Percentiles rank a stretch among this genome's conserved stretches.
Conservation (phyloP, 345 rosid genomes). For the Citrus unshiu region DNA sequence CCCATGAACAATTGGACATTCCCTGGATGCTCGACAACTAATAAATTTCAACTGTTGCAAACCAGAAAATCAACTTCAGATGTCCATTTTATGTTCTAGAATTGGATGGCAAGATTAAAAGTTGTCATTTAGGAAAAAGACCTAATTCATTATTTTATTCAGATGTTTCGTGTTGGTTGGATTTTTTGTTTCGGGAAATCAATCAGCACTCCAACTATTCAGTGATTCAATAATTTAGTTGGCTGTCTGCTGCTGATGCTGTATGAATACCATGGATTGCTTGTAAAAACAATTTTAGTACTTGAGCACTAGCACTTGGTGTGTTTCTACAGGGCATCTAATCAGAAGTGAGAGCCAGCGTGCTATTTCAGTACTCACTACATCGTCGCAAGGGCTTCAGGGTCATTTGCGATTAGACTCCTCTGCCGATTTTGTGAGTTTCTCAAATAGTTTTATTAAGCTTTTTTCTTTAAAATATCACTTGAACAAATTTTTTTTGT, state of each 20-base stretch:
- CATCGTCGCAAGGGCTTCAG: slow-evolving; percentile 31
- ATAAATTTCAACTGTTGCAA: slow-evolving; percentile 22
- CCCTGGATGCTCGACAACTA: slow-evolving; percentile 18
- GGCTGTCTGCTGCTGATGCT: slow-evolving; percentile 31
- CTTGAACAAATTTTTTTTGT: not conserved
- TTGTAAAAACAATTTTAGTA: slow-evolving; percentile 1
- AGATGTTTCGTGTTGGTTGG: slow-evolving; percentile 38
- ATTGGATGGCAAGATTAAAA: slow-evolving; percentile 23
- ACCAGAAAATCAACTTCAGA: slow-evolving; percentile 22
- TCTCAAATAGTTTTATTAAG: not conserved
- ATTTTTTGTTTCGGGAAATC: slow-evolving; percentile 29
- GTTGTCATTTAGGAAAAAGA: slow-evolving; percentile 22
- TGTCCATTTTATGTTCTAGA: slow-evolving; percentile 13
- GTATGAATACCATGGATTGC: slow-evolving; percentile 3
- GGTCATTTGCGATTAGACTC: slow-evolving; percentile 14
- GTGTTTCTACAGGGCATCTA: slow-evolving; percentile 47
- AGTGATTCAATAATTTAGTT: slow-evolving; percentile 46
- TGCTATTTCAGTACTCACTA: slow-evolving; percentile 54
- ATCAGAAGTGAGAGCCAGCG: slow-evolving; percentile 41
- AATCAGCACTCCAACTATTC: slow-evolving; percentile 35
- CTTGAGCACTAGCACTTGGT: slow-evolving; percentile 24
- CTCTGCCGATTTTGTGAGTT: slow-evolving; percentile 35
- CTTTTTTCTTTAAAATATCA: not conserved
- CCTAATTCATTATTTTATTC: slow-evolving; percentile 30
- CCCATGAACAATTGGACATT: slow-evolving; percentile 15